A percentile compares a stretch with the other conserved stretches of the same genome.
Conservation (phyloP, 2,329 filamentous ascomycete species). For the Beauveria sp. region DNA sequence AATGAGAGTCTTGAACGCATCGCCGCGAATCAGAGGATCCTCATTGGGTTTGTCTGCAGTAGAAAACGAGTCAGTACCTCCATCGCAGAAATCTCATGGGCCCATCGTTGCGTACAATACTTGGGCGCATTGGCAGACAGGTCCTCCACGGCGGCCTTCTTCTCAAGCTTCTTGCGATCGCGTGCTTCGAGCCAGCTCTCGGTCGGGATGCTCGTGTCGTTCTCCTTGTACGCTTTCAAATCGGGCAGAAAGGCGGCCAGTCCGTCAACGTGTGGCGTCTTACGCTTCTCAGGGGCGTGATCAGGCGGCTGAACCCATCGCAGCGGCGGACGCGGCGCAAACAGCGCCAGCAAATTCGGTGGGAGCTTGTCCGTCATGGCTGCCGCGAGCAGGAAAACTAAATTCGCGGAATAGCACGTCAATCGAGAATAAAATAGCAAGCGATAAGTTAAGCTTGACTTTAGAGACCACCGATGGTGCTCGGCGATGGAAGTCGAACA, state of each 20-base stretch:
- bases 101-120: slow-evolving; percentile 40
- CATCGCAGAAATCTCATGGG: slow-evolving; percentile 5
- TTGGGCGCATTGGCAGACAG: slow-evolving; percentile 56
- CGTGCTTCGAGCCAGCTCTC: slow-evolving; percentile 89
- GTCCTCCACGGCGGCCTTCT: slow-evolving; percentile 59
- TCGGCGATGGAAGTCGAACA: background rate
- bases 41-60: slow-evolving; percentile 67
- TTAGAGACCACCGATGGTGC: background rate
- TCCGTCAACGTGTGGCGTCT: slow-evolving; percentile 64
- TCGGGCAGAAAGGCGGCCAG: slow-evolving; percentile 68
- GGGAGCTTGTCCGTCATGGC: slow-evolving; percentile 95
- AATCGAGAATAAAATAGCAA: background rate
- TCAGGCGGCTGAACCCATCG: slow-evolving; percentile 82
- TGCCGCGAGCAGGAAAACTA: background rate
- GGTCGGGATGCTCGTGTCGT: slow-evolving; percentile 68
- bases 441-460: background rate
- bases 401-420: background rate
- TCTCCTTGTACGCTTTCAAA: slow-evolving; percentile 69
- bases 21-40: slow-evolving; percentile 83
- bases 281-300: slow-evolving; percentile 73
- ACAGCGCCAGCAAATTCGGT: slow-evolving; percentile 84
- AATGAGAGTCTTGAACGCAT: slow-evolving; percentile 92
- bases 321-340: slow-evolving; percentile 86
- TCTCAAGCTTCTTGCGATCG: slow-evolving; percentile 77
- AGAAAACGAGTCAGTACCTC: slow-evolving; percentile 13